Percentiles rank a stretch among this genome's conserved stretches.
These are phyloP conservation scores for Starmera quercuum DNA, from an alignment of 805 yeast genomes.

Conservation along the genomic window DNA sequence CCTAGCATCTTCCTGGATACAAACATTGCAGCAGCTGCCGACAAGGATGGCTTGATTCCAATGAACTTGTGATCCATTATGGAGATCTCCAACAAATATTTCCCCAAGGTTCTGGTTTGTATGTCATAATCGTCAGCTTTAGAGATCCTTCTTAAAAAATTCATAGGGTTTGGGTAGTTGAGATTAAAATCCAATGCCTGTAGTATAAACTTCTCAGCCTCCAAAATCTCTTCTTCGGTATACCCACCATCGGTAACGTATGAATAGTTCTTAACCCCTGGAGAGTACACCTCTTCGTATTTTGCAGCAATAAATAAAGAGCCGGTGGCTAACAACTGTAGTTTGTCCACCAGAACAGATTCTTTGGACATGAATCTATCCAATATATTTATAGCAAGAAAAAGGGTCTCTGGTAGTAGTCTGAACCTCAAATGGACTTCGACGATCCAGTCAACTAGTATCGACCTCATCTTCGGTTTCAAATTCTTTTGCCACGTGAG, in stretches of 20 bases:
- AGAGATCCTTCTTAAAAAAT: constrained; percentile 82
- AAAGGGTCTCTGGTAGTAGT: constrained; percentile 79
- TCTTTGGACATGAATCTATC: constrained; percentile 79
- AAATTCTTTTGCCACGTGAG: constrained; percentile 34
- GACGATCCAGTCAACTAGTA: constrained; percentile 89
- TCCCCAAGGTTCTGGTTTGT: constrained; percentile 83
- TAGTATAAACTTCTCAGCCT: constrained; percentile 76
- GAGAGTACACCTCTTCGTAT: constrained; percentile 88
- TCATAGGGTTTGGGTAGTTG: constrained; percentile 89
- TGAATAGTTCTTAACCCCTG: constrained; percentile 83
- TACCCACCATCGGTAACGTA: constrained; percentile 74
- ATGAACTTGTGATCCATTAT: constrained; percentile 73
- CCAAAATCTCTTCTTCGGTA: constrained; percentile 74
- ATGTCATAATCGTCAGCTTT: constrained; percentile 93
- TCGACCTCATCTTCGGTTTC: constrained; percentile 56
- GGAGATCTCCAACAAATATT: constrained; percentile 75
- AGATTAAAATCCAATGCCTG: constrained; percentile 69
- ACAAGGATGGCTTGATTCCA: constrained; percentile 70
- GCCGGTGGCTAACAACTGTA: constrained; percentile 84
- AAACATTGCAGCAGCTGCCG: constrained; percentile 89
- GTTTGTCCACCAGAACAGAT: constrained; percentile 67
- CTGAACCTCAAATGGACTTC: constrained; percentile 83
- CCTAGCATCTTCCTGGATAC: constrained; percentile 72
- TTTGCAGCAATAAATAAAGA: constrained; percentile 85
- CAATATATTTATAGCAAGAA: constrained; percentile 77